phyloP scores from a whole-genome alignment of 179 eudicot genomes.

The Spergularia azorica region DNA sequence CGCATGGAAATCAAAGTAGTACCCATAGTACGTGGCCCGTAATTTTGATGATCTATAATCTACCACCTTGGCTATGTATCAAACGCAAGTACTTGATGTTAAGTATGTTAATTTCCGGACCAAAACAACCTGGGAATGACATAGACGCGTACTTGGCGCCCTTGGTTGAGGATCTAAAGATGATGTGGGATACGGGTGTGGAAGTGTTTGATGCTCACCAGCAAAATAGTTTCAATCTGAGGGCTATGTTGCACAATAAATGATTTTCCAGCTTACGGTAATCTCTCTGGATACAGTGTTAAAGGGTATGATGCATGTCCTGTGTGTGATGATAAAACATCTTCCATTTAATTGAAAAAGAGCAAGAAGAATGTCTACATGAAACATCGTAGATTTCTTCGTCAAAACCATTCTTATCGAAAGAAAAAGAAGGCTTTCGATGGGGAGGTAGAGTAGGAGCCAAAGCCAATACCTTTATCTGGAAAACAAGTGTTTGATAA shows the following conservation, averaged over 20 bases:
- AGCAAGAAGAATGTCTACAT: neutral
- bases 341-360: neutral
- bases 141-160: neutral
- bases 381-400: constrained; percentile 1
- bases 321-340: constrained; percentile 4
- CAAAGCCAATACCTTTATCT: neutral
- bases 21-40: neutral
- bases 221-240: constrained; percentile 4
- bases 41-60: neutral
- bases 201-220: neutral
- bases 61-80: neutral
- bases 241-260: constrained; percentile 22
- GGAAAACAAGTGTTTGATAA: neutral
- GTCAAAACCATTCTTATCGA: neutral
- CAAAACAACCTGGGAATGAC: constrained; percentile 8
- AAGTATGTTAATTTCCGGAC: neutral
- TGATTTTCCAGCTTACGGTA: constrained; percentile 24
- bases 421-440: constrained; percentile 4
- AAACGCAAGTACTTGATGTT: neutral
- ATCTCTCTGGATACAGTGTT: constrained; percentile 17
- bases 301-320: constrained; percentile 5
- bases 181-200: constrained; percentile 1
- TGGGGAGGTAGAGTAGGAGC: neutral
- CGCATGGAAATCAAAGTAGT: neutral
- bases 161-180: neutral